Percentiles rank a stretch among this genome's conserved stretches.
Evolutionary conservation across 441 rosid genomes (phyloP).

Genomic region (Euphorbia celastroides): DNA sequence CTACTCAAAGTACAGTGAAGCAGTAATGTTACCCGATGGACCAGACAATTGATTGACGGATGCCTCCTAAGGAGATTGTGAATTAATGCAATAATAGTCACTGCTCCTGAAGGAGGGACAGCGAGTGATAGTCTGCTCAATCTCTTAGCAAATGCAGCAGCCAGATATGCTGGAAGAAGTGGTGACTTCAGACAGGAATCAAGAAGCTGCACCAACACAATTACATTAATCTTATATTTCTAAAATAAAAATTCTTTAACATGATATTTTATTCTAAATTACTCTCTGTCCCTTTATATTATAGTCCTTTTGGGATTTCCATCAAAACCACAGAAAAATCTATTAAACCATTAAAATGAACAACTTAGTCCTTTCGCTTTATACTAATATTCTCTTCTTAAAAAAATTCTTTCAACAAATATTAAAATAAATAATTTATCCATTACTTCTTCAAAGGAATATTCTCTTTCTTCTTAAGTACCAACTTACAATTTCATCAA

Average conservation of each 20-base stretch:
- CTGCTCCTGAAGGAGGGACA: constrained; percentile 80
- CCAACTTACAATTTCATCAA: too few relatives aligned
- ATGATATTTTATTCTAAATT: neutral
- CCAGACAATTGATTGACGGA: constrained; percentile 88
- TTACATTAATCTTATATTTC: constrained; percentile 3
- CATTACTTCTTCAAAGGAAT: too few relatives aligned
- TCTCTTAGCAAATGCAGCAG: constrained; percentile 89
- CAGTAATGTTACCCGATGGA: constrained; percentile 52
- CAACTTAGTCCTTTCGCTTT: too few relatives aligned
- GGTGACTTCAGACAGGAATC: constrained; percentile 89
- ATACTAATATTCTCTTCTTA: too few relatives aligned
- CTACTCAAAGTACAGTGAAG: constrained; percentile 3
- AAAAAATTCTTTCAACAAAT: too few relatives aligned
- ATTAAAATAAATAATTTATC: too few relatives aligned
- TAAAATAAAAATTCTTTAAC: neutral
- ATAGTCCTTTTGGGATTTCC: too few relatives aligned
- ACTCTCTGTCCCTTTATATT: too few relatives aligned
- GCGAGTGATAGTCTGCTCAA: constrained; percentile 70
- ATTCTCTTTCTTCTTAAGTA: too few relatives aligned
- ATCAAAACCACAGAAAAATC: too few relatives aligned
- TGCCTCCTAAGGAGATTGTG: constrained; percentile 81
- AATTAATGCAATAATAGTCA: constrained; percentile 73
- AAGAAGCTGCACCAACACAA: constrained; percentile 63
- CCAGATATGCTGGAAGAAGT: constrained; percentile 89
- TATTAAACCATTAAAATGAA: too few relatives aligned